A percentile compares a stretch with the other conserved stretches of the same genome.
Conservation (phyloP, 106 monocot genomes). For the Amphibolis antarctica region DNA sequence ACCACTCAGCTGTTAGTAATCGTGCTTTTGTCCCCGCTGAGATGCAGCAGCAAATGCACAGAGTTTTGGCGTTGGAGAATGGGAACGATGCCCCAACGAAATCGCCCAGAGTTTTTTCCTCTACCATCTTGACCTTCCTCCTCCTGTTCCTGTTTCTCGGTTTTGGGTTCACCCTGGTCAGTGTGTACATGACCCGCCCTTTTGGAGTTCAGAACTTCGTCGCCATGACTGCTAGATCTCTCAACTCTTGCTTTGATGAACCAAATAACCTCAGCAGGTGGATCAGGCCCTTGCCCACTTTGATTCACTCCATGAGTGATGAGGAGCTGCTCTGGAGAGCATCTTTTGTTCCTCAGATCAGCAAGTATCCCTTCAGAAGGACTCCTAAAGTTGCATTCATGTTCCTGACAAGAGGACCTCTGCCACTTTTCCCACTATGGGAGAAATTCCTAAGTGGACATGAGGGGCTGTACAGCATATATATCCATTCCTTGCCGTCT, state of each 20-base stretch:
- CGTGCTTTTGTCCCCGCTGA: neutral
- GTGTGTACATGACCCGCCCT: conserved; percentile 28
- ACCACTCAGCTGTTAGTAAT: neutral
- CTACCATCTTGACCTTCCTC: conserved; percentile 20
- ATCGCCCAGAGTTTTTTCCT: conserved; percentile 10
- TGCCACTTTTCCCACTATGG: conserved; percentile 58
- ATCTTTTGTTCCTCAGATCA: conserved; percentile 31
- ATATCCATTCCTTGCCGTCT: conserved; percentile 47
- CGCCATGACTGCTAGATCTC: neutral
- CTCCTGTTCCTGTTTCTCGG: conserved; percentile 30
- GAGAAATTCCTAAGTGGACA: conserved; percentile 46
- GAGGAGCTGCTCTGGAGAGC: conserved; percentile 59
- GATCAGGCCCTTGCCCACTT: conserved; percentile 22
- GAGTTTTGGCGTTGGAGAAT: conserved; percentile 23
- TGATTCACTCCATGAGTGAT: conserved; percentile 49
- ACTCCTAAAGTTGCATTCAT: conserved; percentile 60
- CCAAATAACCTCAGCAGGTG: conserved; percentile 21
- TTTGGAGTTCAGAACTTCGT: conserved; percentile 5
- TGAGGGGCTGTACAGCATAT: conserved; percentile 38
- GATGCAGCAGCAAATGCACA: conserved; percentile 7
- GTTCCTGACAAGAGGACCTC: conserved; percentile 46
- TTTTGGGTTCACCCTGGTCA: conserved; percentile 28
- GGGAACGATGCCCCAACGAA: conserved; percentile 13
- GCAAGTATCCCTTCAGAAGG: conserved; percentile 45
- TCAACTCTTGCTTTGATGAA: conserved; percentile 19